These are phyloP conservation scores for Pseudogymnoascus sp. DNA, from an alignment of 2,329 filamentous ascomycete species.

Conservation along the genomic window DNA sequence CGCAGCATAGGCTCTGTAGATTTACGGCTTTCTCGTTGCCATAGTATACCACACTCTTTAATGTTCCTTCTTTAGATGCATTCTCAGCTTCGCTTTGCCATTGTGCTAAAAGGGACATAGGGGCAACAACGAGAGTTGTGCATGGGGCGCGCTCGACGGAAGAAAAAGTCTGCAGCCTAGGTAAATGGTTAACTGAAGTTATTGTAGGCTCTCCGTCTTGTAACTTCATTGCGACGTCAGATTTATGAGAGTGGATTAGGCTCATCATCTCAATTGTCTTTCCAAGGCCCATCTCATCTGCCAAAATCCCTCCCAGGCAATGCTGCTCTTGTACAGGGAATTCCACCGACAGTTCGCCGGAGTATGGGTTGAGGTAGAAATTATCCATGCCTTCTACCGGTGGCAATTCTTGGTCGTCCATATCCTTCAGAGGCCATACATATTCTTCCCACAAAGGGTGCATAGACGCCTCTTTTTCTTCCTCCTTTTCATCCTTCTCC, in stretches of 20 bases:
- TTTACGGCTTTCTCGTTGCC: slow-evolving; percentile 76
- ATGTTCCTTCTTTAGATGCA: slow-evolving; percentile 72
- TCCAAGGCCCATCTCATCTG: slow-evolving; percentile 95
- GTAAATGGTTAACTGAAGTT: slow-evolving; percentile 49
- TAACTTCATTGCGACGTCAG: slow-evolving; percentile 39
- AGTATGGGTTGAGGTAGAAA: slow-evolving; percentile 97
- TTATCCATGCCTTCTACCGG: slow-evolving; percentile 54
- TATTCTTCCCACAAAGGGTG: slow-evolving; percentile 98
- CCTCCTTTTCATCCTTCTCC: slow-evolving; percentile 68
- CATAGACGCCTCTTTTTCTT: slow-evolving; percentile 69
- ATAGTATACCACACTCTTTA: slow-evolving; percentile 87
- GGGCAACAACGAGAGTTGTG: slow-evolving; percentile 91
- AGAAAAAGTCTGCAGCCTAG: slow-evolving; percentile 51
- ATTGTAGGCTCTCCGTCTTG: slow-evolving; percentile 22
- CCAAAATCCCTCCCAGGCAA: slow-evolving; percentile 85
- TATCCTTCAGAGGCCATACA: slow-evolving; percentile 76
- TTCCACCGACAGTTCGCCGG: slow-evolving; percentile 81
- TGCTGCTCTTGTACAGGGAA: slow-evolving; percentile 93
- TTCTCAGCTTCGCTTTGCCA: slow-evolving; percentile 95
- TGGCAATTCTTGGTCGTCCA: slow-evolving; percentile 70
- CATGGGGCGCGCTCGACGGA: slow-evolving; percentile 64
- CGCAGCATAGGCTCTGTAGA: slow-evolving; percentile 69
- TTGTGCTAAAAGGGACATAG: slow-evolving; percentile 91
- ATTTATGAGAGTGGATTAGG: slow-evolving; percentile 76
- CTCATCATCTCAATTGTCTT: slow-evolving; percentile 99